These are phyloP conservation scores for Pleurotus ostreatus DNA, from an alignment of 768 basidiomycete genomes.

Conservation along the genomic window DNA sequence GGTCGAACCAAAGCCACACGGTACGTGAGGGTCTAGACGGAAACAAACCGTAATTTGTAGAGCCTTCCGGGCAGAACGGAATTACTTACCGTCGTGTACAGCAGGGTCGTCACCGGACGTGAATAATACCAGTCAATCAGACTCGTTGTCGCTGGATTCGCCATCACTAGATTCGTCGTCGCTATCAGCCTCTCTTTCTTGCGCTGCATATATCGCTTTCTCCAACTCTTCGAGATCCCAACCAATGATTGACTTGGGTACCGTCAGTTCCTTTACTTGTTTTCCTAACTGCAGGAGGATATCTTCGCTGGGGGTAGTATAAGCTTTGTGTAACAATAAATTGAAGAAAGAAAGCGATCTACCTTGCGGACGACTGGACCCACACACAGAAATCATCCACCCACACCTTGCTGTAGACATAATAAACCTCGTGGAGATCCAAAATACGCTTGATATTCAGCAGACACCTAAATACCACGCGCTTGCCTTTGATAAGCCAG, in stretches of 20 bases:
- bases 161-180: conserved; percentile 52
- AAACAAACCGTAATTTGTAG: too few relatives aligned
- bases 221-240: conserved; percentile 75
- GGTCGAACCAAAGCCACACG: too few relatives aligned
- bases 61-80: too few relatives aligned
- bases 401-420: conserved; percentile 87
- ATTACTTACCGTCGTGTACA: too few relatives aligned
- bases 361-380: conserved; percentile 71
- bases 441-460: conserved; percentile 70
- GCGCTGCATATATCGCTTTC: conserved; percentile 37
- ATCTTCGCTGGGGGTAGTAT: conserved; percentile 46
- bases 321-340: not conserved
- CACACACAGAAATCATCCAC: conserved; percentile 83
- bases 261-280: conserved; percentile 30
- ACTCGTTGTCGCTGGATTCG: not conserved
- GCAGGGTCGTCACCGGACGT: too few relatives aligned
- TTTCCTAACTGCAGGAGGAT: conserved; percentile 42
- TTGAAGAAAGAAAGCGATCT: not conserved
- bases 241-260: conserved; percentile 56
- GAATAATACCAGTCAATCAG: too few relatives aligned
- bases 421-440: conserved; percentile 83
- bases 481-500: conserved; percentile 56
- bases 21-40: too few relatives aligned
- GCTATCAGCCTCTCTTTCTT: conserved; percentile 51
- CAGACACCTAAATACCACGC: conserved; percentile 58